These are phyloP conservation scores for Tulasnella sp. DNA, from an alignment of 768 basidiomycete species.

Conservation along the genomic window DNA sequence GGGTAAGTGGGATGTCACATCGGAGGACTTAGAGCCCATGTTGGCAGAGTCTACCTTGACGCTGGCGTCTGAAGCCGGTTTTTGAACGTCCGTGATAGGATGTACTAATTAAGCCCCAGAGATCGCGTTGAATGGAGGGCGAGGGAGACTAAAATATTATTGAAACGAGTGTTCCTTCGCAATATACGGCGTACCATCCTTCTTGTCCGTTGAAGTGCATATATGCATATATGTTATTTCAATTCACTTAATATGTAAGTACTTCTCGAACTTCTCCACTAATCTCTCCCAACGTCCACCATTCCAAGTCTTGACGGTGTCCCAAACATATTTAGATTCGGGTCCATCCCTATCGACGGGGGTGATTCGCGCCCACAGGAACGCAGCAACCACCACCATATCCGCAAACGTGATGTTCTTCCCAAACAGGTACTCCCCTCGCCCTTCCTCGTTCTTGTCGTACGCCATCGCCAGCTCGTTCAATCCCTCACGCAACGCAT, in stretches of 20 bases:
- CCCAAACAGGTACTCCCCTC: conserved; percentile 35
- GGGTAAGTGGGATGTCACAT: too few relatives aligned
- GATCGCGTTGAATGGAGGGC: too few relatives aligned
- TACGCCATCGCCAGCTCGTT: conserved; percentile 3
- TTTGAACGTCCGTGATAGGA: too few relatives aligned
- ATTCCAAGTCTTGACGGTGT: conserved; percentile 55
- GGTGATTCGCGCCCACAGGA: conserved; percentile 66
- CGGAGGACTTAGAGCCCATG: too few relatives aligned
- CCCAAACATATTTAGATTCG: conserved; percentile 47
- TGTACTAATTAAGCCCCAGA: too few relatives aligned
- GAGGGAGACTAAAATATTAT: too few relatives aligned
- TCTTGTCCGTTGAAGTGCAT: too few relatives aligned
- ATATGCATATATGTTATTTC: too few relatives aligned
- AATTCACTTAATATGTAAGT: not conserved
- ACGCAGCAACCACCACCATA: conserved; percentile 60
- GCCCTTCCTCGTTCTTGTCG: conserved; percentile 9
- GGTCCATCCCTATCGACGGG: conserved; percentile 37
- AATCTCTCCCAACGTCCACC: conserved; percentile 55
- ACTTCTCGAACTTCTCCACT: conserved; percentile 30
- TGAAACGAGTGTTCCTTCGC: too few relatives aligned
- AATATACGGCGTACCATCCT: too few relatives aligned
- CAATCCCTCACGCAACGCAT: not conserved
- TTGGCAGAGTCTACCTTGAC: too few relatives aligned
- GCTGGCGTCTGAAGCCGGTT: too few relatives aligned
- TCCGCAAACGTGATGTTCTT: conserved; percentile 60